Conservation (phyloP, 192 early-diverging fungal species). For the Mortierella claussenii region DNA sequence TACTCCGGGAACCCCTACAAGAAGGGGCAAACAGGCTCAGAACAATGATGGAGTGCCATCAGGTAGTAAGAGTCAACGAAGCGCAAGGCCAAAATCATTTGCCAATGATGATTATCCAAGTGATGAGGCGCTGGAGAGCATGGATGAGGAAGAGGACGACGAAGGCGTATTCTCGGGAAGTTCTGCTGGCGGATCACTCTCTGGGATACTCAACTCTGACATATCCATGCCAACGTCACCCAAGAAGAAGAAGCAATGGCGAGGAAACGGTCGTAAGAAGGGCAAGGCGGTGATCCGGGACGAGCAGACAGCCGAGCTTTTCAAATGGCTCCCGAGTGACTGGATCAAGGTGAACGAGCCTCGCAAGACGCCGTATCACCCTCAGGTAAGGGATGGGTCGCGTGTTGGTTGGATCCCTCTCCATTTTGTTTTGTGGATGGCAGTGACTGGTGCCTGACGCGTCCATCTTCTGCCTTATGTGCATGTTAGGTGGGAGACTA, state of each 20-base stretch:
- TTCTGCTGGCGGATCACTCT: constrained; percentile 43
- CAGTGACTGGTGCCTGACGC: no score
- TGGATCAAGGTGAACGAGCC: constrained; percentile 47
- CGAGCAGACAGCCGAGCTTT: constrained; percentile 20
- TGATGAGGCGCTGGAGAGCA: constrained; percentile 32
- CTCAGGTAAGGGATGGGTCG: constrained; percentile 23
- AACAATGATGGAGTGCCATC: constrained; percentile 20
- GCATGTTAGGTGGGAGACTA: constrained; percentile 51
- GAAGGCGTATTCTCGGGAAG: constrained; percentile 49
- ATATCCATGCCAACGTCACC: constrained; percentile 13
- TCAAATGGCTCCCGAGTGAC: constrained; percentile 36
- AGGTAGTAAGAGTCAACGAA: constrained; percentile 46
- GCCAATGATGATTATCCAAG: constrained; percentile 49
- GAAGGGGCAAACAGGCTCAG: constrained; percentile 10
- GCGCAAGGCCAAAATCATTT: constrained; percentile 48
- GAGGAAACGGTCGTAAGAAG: constrained; percentile 51
- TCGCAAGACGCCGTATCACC: constrained; percentile 48
- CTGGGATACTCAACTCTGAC: constrained; percentile 9
- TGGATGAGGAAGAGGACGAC: constrained; percentile 47
- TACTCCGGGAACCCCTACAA: constrained; percentile 1
- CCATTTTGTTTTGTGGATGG: no score
- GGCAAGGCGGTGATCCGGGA: constrained; percentile 42
- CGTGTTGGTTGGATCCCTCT: background rate
- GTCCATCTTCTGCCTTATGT: no score
- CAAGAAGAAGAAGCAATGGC: constrained; percentile 38